Conservation (phyloP, 768 basidiomycete species). For the Lepiota brunneoincarnata region DNA sequence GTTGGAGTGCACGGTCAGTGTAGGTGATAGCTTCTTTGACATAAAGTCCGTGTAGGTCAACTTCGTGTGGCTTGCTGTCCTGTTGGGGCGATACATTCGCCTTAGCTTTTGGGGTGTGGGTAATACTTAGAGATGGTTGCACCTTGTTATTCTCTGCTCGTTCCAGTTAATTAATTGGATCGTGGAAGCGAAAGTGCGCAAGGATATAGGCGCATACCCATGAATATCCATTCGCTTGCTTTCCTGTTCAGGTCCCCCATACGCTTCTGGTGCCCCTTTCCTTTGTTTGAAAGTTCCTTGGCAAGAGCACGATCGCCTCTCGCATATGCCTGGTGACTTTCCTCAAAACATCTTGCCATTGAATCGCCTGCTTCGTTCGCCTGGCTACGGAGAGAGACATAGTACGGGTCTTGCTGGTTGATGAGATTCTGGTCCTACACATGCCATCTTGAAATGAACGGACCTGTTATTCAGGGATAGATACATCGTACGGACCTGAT, state of each 20-base stretch:
- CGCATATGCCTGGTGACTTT: constrained; percentile 74
- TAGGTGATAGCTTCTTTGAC: constrained; percentile 87
- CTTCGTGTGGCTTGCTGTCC: constrained; percentile 69
- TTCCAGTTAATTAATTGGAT: constrained; percentile 6
- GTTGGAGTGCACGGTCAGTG: constrained; percentile 67
- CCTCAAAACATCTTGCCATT: constrained; percentile 70
- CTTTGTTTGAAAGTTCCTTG: constrained; percentile 78
- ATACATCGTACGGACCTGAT: not conserved
- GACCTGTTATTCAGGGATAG: not conserved
- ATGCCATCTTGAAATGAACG: not conserved
- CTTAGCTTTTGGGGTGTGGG: no score
- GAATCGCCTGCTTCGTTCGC: constrained; percentile 79
- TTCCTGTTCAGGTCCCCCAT: constrained; percentile 80
- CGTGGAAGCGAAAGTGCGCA: not conserved
- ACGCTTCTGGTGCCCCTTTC: constrained; percentile 71
- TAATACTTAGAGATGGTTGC: not conserved
- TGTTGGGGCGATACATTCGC: constrained; percentile 19
- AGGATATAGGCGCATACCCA: constrained; percentile 41
- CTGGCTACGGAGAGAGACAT: constrained; percentile 64
- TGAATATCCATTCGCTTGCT: constrained; percentile 87
- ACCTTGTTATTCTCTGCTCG: constrained; percentile 74
- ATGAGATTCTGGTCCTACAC: constrained; percentile 51
- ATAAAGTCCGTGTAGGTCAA: constrained; percentile 90
- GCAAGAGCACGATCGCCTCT: constrained; percentile 74
- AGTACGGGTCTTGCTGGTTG: constrained; percentile 71